These are phyloP conservation scores for Lycium barbarum DNA, from an alignment of 257 asterid species.

Conservation along the genomic window DNA sequence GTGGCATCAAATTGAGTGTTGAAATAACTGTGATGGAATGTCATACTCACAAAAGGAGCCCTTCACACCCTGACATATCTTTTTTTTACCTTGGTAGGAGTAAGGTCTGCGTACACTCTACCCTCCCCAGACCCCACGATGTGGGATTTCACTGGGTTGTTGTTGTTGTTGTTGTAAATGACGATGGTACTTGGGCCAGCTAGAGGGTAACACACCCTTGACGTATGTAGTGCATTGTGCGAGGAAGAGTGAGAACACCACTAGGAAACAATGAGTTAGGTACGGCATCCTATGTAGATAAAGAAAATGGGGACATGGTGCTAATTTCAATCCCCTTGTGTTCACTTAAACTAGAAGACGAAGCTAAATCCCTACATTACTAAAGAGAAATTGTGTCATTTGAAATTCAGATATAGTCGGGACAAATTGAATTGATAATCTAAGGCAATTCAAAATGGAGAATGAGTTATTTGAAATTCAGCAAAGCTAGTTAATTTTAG, in stretches of 20 bases:
- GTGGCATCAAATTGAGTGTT: not conserved
- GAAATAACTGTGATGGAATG: not conserved
- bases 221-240: not conserved
- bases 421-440: slow-evolving; percentile 22
- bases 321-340: not conserved
- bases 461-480: not conserved
- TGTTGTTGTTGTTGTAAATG: no score
- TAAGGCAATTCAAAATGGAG: not conserved
- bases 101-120: no score
- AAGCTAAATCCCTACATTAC: not conserved
- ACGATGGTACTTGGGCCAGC: not conserved
- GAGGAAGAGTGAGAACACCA: not conserved
- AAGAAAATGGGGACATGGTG: slow-evolving; percentile 2
- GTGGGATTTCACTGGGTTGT: no score
- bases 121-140: no score
- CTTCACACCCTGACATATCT: not conserved
- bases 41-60: not conserved
- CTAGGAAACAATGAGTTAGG: not conserved
- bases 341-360: not conserved
- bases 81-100: no score
- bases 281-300: not conserved
- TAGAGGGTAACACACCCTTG: not conserved
- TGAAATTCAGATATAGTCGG: not conserved
- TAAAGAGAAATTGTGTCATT: not conserved
- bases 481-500: not conserved